phyloP scores from a whole-genome alignment of 805 yeast species.

The Sugiyamaella americana region DNA sequence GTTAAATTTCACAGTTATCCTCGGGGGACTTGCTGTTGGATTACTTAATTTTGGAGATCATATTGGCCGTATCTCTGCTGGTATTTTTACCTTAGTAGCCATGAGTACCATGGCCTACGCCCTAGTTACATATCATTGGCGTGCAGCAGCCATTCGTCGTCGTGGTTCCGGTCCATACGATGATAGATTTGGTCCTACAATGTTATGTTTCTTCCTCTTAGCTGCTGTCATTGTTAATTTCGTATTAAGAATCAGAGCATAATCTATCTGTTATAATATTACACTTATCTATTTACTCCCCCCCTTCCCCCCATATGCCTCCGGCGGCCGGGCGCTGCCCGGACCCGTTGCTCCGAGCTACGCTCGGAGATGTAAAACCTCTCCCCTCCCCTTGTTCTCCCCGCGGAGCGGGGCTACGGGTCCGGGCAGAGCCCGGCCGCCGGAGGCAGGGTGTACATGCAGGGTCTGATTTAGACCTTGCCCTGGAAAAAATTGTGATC shows the following conservation, averaged over 20 bases:
- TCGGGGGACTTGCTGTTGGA: constrained; percentile 96
- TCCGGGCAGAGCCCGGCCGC: too few relatives aligned
- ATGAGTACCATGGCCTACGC: constrained; percentile 98
- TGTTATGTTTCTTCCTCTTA: constrained; percentile 87
- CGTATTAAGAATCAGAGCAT: constrained; percentile 55
- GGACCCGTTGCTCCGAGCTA: too few relatives aligned
- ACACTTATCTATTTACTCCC: background rate
- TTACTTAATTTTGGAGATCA: constrained; percentile 92
- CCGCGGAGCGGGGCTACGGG: too few relatives aligned
- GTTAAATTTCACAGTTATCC: constrained; percentile 97
- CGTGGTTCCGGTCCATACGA: constrained; percentile 99
- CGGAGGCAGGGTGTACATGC: too few relatives aligned
- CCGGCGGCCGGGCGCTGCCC: too few relatives aligned
- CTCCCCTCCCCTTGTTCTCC: background rate
- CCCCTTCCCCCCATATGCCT: too few relatives aligned
- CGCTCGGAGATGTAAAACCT: too few relatives aligned
- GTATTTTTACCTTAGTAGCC: constrained; percentile 88
- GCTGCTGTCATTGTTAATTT: constrained; percentile 93
- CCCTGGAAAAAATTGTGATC: background rate
- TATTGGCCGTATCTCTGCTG: constrained; percentile 88
- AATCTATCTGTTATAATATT: too few relatives aligned
- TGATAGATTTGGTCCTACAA: constrained; percentile 97
- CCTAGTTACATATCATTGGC: constrained; percentile 94
- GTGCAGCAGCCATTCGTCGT: constrained; percentile 96
- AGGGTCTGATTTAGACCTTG: background rate